Base-by-base conservation (phyloP, 352 stramenopile genomes). In the Pythium sp. region DNA sequence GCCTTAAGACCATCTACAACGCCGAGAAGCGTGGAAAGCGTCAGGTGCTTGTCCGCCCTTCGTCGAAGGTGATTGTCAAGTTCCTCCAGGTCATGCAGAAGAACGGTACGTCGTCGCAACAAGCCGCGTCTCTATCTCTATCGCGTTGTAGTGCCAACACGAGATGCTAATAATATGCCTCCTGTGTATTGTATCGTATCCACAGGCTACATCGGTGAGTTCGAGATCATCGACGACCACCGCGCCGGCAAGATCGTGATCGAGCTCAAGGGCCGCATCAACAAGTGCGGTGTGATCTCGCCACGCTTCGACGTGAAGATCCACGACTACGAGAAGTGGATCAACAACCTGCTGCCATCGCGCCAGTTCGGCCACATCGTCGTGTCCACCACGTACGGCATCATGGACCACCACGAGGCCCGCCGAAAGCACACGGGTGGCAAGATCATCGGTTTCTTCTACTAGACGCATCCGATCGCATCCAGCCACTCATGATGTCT, bases 391-490 rank as follows among this genome's bases (percentile, higher is more conserved):
- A 96, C 89, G 68, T 96, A 92, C 80, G 89, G 89, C 80, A 96
- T 96, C 84, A 96, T 96, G 89, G 89, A 96, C 82, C 89, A 96
- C 84, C 87, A 94, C 82, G 89, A 96, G 76, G 98, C 98, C 59
- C 96, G 97, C 79, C 95, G 97, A 77, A 99, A 99, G 97, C 98
- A 99, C 89, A 99, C 97, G 57, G 98, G 98, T 97, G 98, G 98
- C 80, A 99, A 99, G 93, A 90, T 99, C 85, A 95, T 99, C 70
- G 98, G 98, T 72, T 99, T 99, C 87, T 99, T 99, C 89, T 99
- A 99, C 87, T 99, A 98, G 84, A 69, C 51, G 32, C 14, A 32
- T 32, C 28, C 24, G 22, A 14, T 47, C 7, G 12, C 22, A 20
- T 57, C 26, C 18, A 24, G 22, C 11, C 28, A n/a, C 58, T 64